These are phyloP conservation scores for Tylopilus vinaceipallidus DNA, from an alignment of 768 basidiomycete genomes.

Conservation along the genomic window DNA sequence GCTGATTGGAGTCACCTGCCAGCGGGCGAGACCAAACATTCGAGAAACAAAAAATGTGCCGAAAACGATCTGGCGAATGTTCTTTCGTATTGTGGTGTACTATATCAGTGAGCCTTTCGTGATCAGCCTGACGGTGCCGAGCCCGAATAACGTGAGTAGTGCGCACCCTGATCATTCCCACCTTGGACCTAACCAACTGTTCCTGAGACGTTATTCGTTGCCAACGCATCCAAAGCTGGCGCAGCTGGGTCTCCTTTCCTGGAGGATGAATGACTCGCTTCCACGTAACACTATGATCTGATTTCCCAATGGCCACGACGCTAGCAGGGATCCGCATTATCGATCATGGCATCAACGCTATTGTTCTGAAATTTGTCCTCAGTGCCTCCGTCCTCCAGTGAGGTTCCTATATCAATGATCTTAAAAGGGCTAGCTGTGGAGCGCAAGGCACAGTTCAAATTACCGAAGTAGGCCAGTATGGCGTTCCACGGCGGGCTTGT, in stretches of 20 bases:
- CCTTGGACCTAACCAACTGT: slow-evolving; percentile 6
- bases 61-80: slow-evolving; percentile 41
- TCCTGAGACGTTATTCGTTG: slow-evolving; percentile 27
- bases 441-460: slow-evolving; percentile 44
- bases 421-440: no score
- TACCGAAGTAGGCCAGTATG: slow-evolving; percentile 33
- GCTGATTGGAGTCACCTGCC: slow-evolving; percentile 38
- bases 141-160: slow-evolving; percentile 33
- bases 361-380: slow-evolving; percentile 48
- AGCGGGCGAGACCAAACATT: slow-evolving; percentile 41
- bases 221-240: slow-evolving; percentile 28
- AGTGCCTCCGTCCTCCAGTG: slow-evolving; percentile 42
- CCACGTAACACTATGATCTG: slow-evolving; percentile 11
- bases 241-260: slow-evolving; percentile 38
- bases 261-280: slow-evolving; percentile 37
- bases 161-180: slow-evolving; percentile 12
- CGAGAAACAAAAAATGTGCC: slow-evolving; percentile 42
- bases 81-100: slow-evolving; percentile 33
- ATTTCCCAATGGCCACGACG: slow-evolving; percentile 31
- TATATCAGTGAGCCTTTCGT: slow-evolving; percentile 37
- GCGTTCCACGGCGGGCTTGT: slow-evolving; percentile 39
- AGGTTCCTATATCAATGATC: no score
- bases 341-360: slow-evolving; percentile 38
- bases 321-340: slow-evolving; percentile 47
- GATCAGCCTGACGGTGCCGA: slow-evolving; percentile 41